Percentiles rank a stretch among this genome's conserved stretches.
Evolutionary conservation across 2,329 filamentous ascomycete genomes (phyloP).

Genomic region (Trichoderma harzianum): DNA sequence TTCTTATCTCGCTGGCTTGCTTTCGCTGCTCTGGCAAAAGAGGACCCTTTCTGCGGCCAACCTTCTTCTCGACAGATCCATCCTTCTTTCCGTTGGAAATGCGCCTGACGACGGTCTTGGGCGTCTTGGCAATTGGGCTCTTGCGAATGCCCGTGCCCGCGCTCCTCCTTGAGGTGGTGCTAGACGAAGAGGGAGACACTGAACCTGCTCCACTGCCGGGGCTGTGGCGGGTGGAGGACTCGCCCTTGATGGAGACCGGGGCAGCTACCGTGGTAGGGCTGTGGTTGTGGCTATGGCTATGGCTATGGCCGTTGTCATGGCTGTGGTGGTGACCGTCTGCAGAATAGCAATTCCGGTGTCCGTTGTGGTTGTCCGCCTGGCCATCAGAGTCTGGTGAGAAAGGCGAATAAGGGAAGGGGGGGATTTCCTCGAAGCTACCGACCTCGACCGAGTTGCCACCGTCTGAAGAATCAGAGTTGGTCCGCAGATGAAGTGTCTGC

Average conservation of each 20-base stretch:
- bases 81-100: slow-evolving; percentile 76
- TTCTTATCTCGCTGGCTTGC: slow-evolving; percentile 94
- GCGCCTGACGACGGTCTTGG: slow-evolving; percentile 82
- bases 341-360: slow-evolving; percentile 60
- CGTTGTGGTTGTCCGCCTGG: slow-evolving; percentile 58
- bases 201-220: slow-evolving; percentile 60
- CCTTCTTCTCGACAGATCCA: slow-evolving; percentile 77
- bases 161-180: slow-evolving; percentile 60
- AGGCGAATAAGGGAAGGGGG: slow-evolving; percentile 67
- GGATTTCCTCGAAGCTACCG: slow-evolving; percentile 78
- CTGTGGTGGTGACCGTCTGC: slow-evolving; percentile 52
- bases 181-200: slow-evolving; percentile 53
- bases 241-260: slow-evolving; percentile 66
- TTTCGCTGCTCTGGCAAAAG: slow-evolving; percentile 91
- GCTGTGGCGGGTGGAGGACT: slow-evolving; percentile 49
- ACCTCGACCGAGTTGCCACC: slow-evolving; percentile 63
- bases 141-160: slow-evolving; percentile 69
- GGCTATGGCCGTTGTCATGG: slow-evolving; percentile 46
- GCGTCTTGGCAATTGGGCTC: slow-evolving; percentile 74
- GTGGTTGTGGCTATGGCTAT: slow-evolving; percentile 51
- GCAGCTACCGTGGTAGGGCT: slow-evolving; percentile 66
- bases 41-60: slow-evolving; percentile 84
- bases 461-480: slow-evolving; percentile 81
- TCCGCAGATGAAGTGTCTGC: slow-evolving; percentile 84
- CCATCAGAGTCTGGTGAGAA: slow-evolving; percentile 81